These are phyloP conservation scores for Oryza officinalis DNA, from an alignment of 176 grass and related monocot genomes.

Conservation along the genomic window DNA sequence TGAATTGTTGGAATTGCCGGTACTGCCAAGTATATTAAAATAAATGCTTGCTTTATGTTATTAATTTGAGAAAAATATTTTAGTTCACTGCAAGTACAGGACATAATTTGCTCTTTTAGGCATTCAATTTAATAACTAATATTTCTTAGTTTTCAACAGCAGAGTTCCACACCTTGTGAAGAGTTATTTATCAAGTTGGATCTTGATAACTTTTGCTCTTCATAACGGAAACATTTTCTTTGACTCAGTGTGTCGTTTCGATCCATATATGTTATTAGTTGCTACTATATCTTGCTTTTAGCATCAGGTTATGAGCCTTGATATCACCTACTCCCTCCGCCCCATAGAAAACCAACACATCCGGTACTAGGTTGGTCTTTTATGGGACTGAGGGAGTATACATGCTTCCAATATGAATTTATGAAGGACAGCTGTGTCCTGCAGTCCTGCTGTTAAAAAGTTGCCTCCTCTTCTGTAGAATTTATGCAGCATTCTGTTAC, in stretches of 20 bases:
- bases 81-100: neutral
- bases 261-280: slow-evolving; percentile 21
- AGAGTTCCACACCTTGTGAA: neutral
- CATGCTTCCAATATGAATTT: neutral
- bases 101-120: slow-evolving; percentile 18
- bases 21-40: slow-evolving; percentile 40
- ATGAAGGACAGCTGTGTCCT: neutral
- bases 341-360: no score
- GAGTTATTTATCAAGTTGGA: neutral
- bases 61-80: slow-evolving; percentile 24
- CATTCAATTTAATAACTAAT: neutral
- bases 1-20: slow-evolving; percentile 66
- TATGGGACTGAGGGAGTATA: no score
- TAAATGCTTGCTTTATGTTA: slow-evolving; percentile 24
- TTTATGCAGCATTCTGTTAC: neutral
- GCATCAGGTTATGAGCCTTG: neutral
- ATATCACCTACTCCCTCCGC: neutral
- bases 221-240: slow-evolving; percentile 1
- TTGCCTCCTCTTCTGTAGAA: neutral
- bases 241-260: slow-evolving; percentile 15
- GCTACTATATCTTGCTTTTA: slow-evolving; percentile 19
- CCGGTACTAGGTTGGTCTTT: no score
- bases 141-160: slow-evolving; percentile 25
- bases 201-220: slow-evolving; percentile 12
- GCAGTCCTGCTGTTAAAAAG: neutral